phyloP scores from a whole-genome alignment of 768 basidiomycete genomes.

The Lactifluus hygrophoroides region DNA sequence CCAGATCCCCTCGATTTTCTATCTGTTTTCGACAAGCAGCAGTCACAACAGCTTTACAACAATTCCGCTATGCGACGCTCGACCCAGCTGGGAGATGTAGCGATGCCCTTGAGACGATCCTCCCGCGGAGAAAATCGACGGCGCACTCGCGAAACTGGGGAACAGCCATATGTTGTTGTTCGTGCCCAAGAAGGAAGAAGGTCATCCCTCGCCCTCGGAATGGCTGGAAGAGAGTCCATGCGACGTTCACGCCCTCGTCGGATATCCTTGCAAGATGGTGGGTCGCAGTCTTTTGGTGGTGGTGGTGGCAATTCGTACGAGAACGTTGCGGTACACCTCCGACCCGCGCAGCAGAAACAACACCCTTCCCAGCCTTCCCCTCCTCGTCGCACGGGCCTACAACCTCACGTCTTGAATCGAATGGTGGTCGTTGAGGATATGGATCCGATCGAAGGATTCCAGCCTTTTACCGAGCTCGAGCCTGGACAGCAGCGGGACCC shows the following conservation, averaged over 20 bases:
- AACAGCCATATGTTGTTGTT: background rate
- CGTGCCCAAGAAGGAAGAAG: conserved; percentile 1
- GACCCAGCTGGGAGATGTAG: background rate
- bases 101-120: conserved; percentile 4
- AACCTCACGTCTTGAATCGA: background rate
- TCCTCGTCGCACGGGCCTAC: background rate
- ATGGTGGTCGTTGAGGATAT: conserved; percentile 16
- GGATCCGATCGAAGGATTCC: conserved; percentile 10
- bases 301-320: background rate
- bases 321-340: background rate
- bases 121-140: background rate
- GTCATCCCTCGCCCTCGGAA: background rate
- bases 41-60: background rate
- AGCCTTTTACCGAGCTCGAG: conserved; percentile 11
- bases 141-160: background rate
- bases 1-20: conserved; percentile 4
- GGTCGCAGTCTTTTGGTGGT: background rate
- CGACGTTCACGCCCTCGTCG: background rate
- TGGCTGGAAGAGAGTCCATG: background rate
- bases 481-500: background rate
- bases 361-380: no score
- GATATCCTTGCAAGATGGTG: background rate
- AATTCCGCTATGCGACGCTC: background rate
- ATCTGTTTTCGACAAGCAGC: background rate
- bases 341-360: no score